Evolutionary conservation across 345 rosid genomes (phyloP), one percentile per base, ranked within the genome.

Genomic region (Aegle marmelos): DNA sequence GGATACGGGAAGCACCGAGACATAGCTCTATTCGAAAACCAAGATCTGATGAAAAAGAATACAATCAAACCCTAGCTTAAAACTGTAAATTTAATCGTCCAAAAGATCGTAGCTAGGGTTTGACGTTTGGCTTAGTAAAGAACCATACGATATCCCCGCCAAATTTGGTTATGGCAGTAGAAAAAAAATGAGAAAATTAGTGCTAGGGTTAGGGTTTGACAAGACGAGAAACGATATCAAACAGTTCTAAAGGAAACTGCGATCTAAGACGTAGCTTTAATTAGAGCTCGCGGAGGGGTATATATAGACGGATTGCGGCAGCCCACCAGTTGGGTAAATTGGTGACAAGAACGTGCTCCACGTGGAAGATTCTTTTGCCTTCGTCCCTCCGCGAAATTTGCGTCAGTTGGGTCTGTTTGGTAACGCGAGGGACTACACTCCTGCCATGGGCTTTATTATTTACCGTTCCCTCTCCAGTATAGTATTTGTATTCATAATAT

Each of bases 1-100:
- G 84, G 83, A 79, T 72, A 85, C 41, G 79, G 81, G 41, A 83
- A 83, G 66, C 86, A 83, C 73, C 84, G 77, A 48, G 86, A 85
- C 88, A 85, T 85, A 30, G 10, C 34, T 48, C 8, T 16, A 28
- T 17, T n/a, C 1, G 37, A 7, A 74, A 74, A n/a, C 2, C 39
- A 60, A 21, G 57, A 60, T 59, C 37, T 74, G 28, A 24, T 22
- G 4, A 45, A 41, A 45, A 36, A 24, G 16, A 45, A 70, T 10
- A 48, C 13, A n/a, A 27, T 41, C 72, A 9, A 78, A 48, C 75
- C 68, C 76, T 34, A 57, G 75, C 78, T 53, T 63, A 4, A 4
- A 39, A 16, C 14, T 13, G 36, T 39, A 31, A 48, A 33, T 31
- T 25, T 54, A 33, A 66, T 36, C 37, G n/a, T 24, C 19, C 5